phyloP scores from a whole-genome alignment of 768 basidiomycete species.

The Pisolithus microcarpus region DNA sequence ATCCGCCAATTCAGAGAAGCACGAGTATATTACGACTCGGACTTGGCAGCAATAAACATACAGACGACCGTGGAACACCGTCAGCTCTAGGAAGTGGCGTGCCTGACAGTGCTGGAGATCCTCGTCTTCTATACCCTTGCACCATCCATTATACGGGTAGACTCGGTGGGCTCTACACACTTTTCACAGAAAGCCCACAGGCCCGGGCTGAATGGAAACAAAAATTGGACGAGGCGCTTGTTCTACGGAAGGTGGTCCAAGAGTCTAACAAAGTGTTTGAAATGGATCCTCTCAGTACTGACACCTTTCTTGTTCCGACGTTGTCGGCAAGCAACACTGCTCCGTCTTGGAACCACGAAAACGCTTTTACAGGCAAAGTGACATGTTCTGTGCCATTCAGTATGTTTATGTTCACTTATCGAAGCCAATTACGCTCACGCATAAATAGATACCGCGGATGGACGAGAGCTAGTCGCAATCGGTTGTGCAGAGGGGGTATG shows the following conservation, averaged over 20 bases:
- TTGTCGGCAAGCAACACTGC: conserved; percentile 38
- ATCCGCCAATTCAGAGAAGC: conserved; percentile 68
- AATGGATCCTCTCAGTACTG: conserved; percentile 79
- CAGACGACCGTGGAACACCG: conserved; percentile 17
- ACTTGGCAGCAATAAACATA: conserved; percentile 37
- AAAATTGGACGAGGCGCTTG: conserved; percentile 84
- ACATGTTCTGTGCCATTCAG: conserved; percentile 95
- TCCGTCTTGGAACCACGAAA: conserved; percentile 63
- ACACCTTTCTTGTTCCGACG: conserved; percentile 79
- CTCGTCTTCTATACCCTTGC: conserved; percentile 78
- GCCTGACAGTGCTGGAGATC: conserved; percentile 46
- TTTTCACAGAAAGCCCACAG: conserved; percentile 79
- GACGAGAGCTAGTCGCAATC: conserved; percentile 80
- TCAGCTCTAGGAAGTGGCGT: conserved; percentile 20
- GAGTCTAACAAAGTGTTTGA: conserved; percentile 95
- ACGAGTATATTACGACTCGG: conserved; percentile 61
- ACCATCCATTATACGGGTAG: conserved; percentile 86
- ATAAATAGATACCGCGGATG: conserved; percentile 67
- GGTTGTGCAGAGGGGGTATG: conserved; percentile 95
- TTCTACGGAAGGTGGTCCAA: conserved; percentile 76
- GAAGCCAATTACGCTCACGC: conserved; percentile 6
- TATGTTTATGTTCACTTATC: conserved; percentile 19
- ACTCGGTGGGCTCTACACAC: conserved; percentile 75
- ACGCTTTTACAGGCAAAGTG: conserved; percentile 71
- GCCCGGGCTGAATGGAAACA: conserved; percentile 81